Conservation (phyloP, 768 basidiomycete species). For the Naganishia friedmannii region DNA sequence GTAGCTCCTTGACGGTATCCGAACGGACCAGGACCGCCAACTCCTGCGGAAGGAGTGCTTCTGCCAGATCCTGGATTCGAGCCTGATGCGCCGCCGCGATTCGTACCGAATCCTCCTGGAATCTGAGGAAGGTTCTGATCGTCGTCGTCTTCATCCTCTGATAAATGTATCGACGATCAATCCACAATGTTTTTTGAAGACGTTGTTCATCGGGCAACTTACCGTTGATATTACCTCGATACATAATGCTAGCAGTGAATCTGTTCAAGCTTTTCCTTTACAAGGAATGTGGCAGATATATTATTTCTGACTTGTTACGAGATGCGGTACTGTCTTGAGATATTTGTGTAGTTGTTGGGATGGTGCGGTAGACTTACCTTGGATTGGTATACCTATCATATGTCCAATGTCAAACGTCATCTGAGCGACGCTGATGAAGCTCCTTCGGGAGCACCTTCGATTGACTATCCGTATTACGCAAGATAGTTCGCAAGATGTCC, state of each 20-base stretch:
- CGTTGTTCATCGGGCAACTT: not conserved
- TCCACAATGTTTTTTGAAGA: not conserved
- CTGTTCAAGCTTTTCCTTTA: not conserved
- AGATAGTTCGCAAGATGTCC: too few relatives aligned
- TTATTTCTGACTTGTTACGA: not conserved
- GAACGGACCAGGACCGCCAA: not conserved
- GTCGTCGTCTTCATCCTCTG: slow-evolving; percentile 48
- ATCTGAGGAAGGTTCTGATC: slow-evolving; percentile 11
- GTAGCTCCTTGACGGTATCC: slow-evolving; percentile 28
- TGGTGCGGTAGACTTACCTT: too few relatives aligned
- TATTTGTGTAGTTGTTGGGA: too few relatives aligned
- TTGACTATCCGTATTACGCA: not conserved
- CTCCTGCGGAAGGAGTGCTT: slow-evolving; percentile 11
- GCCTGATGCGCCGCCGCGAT: slow-evolving; percentile 16
- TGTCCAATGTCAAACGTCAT: slow-evolving; percentile 6
- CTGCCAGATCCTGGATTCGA: slow-evolving; percentile 4
- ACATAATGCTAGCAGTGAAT: slow-evolving; percentile 22
- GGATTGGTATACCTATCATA: too few relatives aligned
- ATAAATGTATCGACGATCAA: not conserved
- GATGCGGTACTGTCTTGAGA: too few relatives aligned
- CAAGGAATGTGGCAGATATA: not conserved
- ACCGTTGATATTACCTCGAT: slow-evolving; percentile 32
- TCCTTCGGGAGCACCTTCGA: not conserved
- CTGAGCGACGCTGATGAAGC: not conserved
- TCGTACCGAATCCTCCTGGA: not conserved